These are phyloP conservation scores for Hypoxylon sp. DNA, from an alignment of 2,329 filamentous ascomycete species.

Conservation along the genomic window DNA sequence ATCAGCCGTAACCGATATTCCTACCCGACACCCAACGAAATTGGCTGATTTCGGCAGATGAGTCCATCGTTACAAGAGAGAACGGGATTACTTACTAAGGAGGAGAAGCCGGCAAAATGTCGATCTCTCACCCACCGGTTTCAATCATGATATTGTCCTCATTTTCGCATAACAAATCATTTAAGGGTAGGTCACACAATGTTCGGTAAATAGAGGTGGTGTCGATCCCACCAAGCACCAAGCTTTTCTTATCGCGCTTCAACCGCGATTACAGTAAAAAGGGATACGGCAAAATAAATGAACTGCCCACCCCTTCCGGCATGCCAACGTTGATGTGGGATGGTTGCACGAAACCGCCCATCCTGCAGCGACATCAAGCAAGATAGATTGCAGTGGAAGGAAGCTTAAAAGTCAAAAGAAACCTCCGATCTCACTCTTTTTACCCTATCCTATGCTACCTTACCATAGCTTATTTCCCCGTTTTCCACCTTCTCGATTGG, in stretches of 20 bases:
- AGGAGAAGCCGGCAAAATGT: slow-evolving; percentile 57
- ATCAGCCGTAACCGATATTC: slow-evolving; percentile 10
- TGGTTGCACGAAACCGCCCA: slow-evolving; percentile 38
- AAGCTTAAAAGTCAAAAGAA: slow-evolving; percentile 44
- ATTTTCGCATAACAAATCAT: slow-evolving; percentile 29
- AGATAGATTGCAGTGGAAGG: slow-evolving; percentile 42
- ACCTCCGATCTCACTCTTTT: slow-evolving; percentile 37
- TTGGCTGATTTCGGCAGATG: slow-evolving; percentile 17
- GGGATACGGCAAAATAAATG: slow-evolving; percentile 18
- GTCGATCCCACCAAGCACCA: slow-evolving; percentile 16
- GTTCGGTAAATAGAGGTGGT: slow-evolving; percentile 27
- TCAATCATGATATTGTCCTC: slow-evolving; percentile 10
- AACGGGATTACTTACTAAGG: slow-evolving; percentile 7
- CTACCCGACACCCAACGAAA: slow-evolving; percentile 16
- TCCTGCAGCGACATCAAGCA: slow-evolving; percentile 40
- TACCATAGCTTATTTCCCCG: slow-evolving; percentile 26
- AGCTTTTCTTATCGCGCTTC: slow-evolving; percentile 37
- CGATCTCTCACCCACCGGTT: slow-evolving; percentile 21
- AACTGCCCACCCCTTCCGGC: slow-evolving; percentile 27
- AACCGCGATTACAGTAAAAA: slow-evolving; percentile 31
- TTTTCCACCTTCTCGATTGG: slow-evolving; percentile 38
- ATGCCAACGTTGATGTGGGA: slow-evolving; percentile 22
- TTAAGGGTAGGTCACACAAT: slow-evolving; percentile 27
- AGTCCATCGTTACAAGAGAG: not conserved
- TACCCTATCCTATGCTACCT: slow-evolving; percentile 15